Conservation (phyloP, 2,329 filamentous ascomycete species). For the Xylaria digitata region DNA sequence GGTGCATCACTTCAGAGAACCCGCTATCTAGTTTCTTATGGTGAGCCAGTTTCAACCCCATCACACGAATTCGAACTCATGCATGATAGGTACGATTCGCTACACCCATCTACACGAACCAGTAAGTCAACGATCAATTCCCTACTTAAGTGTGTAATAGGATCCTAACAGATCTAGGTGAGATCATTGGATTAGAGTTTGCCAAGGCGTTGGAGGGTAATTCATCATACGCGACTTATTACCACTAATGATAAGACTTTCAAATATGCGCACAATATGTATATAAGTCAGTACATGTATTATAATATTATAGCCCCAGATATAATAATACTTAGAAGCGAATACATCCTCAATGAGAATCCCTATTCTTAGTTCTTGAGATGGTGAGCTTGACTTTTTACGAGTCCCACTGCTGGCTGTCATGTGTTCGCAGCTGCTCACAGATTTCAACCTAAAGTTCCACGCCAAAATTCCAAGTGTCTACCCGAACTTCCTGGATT, state of each 20-base stretch:
- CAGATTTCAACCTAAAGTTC: neutral
- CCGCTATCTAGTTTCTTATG: slow-evolving; percentile 73
- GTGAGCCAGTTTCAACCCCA: slow-evolving; percentile 53
- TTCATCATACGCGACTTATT: slow-evolving; percentile 37
- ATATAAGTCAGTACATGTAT: neutral
- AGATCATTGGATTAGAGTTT: slow-evolving; percentile 57
- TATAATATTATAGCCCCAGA: neutral
- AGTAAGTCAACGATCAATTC: slow-evolving; percentile 56
- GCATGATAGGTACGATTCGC: slow-evolving; percentile 66
- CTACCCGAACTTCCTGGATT: neutral
- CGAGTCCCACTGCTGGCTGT: neutral
- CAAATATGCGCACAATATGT: no score
- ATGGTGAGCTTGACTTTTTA: neutral
- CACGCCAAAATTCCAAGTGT: neutral
- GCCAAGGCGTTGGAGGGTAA: slow-evolving; percentile 45
- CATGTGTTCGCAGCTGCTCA: slow-evolving; percentile 27
- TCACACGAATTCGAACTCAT: slow-evolving; percentile 12
- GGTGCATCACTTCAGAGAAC: slow-evolving; percentile 55
- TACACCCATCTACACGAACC: slow-evolving; percentile 77
- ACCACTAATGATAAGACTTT: neutral
- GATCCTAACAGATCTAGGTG: slow-evolving; percentile 44
- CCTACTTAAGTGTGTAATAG: neutral
- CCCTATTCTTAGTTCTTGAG: neutral
- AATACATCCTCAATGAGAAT: neutral
- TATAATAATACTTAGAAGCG: neutral